Conservation (phyloP, 805 yeast genomes). For the Schizosaccharomyces japonicus region DNA sequence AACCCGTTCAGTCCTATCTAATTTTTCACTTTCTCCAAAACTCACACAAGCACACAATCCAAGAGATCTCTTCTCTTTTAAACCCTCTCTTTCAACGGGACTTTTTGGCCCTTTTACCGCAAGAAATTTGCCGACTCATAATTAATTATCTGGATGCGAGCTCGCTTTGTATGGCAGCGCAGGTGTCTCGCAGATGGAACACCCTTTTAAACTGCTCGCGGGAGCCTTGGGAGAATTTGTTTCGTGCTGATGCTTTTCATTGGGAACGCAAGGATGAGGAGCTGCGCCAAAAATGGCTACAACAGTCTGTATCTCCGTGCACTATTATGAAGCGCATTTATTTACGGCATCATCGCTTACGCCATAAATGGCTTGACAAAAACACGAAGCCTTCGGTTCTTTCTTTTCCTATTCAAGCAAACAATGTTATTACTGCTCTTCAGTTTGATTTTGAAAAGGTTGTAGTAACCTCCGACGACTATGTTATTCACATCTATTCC, state of each 20-base stretch:
- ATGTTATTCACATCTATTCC: constrained; percentile 55
- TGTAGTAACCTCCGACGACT: constrained; percentile 81
- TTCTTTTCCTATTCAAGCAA: constrained; percentile 30
- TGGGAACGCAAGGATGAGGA: constrained; percentile 12
- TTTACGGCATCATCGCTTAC: constrained; percentile 27
- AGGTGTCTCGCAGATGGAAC: constrained; percentile 51
- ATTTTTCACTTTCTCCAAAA: constrained; percentile 32
- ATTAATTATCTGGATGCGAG: constrained; percentile 37
- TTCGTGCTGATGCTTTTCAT: constrained; percentile 39
- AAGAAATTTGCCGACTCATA: constrained; percentile 46
- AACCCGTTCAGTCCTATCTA: constrained; percentile 25
- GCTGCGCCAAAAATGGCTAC: not conserved
- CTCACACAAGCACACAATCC: constrained; percentile 36
- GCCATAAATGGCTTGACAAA: constrained; percentile 62
- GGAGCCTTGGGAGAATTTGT: constrained; percentile 44
- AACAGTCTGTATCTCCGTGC: not conserved
- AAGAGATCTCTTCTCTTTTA: constrained; percentile 31
- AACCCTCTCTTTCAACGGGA: constrained; percentile 45
- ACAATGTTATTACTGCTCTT: constrained; percentile 69
- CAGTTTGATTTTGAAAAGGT: constrained; percentile 81
- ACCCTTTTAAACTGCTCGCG: constrained; percentile 33
- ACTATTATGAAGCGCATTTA: not conserved
- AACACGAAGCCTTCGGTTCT: constrained; percentile 40
- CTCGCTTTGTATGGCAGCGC: constrained; percentile 35
- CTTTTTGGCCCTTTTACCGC: constrained; percentile 42